Evolutionary conservation across 1,284 basidiomycete species (phyloP).

Genomic region (Microbotryomycetes sp.): DNA sequence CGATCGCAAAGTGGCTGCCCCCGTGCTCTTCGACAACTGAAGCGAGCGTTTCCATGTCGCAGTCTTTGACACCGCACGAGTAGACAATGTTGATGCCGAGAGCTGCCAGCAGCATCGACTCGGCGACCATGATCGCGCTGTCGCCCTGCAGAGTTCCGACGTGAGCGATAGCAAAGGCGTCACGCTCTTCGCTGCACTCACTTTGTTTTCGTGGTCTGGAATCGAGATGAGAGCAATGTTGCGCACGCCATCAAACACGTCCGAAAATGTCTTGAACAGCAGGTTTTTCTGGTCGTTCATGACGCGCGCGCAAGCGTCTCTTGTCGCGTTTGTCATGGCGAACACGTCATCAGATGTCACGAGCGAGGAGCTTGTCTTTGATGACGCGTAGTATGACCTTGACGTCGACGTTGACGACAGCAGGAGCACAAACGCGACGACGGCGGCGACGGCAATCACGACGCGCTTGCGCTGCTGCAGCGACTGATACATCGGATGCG

Average conservation of each 20-base stretch:
- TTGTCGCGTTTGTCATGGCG: not conserved
- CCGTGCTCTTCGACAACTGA: not conserved
- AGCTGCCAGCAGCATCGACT: not conserved
- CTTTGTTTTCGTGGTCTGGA: slow-evolving; percentile 1
- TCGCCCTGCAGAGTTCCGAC: not conserved
- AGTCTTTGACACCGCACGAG: slow-evolving; percentile 3
- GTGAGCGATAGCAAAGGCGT: not conserved
- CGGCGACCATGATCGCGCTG: slow-evolving; percentile 2
- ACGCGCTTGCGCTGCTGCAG: not conserved
- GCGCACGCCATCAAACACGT: not conserved
- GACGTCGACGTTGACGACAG: not conserved
- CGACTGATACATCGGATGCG: not conserved
- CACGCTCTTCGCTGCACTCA: too few species aligned
- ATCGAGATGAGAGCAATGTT: slow-evolving; percentile 1
- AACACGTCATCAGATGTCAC: not conserved
- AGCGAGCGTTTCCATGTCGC: not conserved
- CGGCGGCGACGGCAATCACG: not conserved
- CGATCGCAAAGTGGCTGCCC: not conserved
- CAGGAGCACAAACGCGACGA: not conserved
- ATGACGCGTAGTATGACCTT: not conserved
- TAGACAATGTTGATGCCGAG: slow-evolving; percentile 2
- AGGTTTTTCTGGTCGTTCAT: not conserved
- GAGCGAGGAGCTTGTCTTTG: not conserved
- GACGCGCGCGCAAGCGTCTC: not conserved
- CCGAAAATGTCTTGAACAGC: not conserved